These are phyloP conservation scores for Dactylellina parvicollis DNA, from an alignment of 2,329 filamentous ascomycete genomes.

Conservation along the genomic window DNA sequence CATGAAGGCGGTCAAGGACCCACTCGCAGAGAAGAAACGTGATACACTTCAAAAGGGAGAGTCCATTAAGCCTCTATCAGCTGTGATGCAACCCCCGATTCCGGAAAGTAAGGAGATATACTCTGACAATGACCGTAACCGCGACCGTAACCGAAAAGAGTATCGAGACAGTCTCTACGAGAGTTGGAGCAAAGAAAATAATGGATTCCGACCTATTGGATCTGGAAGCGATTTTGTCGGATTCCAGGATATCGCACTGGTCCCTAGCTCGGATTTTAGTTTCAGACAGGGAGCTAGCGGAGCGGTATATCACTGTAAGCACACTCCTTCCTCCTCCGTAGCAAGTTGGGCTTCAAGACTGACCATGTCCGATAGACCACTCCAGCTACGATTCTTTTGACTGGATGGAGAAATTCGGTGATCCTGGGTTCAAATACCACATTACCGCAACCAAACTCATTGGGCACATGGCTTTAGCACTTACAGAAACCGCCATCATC, in stretches of 20 bases:
- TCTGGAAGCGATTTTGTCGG: conserved; percentile 79
- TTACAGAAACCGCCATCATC: conserved; percentile 72
- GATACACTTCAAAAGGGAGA: conserved; percentile 38
- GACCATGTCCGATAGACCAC: conserved; percentile 66
- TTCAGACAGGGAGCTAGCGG: conserved; percentile 68
- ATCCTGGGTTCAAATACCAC: conserved; percentile 75
- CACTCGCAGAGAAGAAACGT: conserved; percentile 39
- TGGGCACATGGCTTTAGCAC: conserved; percentile 70
- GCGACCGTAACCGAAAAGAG: conserved; percentile 83
- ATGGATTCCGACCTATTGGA: conserved; percentile 72
- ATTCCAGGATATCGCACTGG: conserved; percentile 75
- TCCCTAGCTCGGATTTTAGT: conserved; percentile 75
- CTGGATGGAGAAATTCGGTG: conserved; percentile 81
- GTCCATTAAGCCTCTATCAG: conserved; percentile 14
- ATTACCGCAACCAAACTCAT: conserved; percentile 73
- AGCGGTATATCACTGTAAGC: conserved; percentile 71
- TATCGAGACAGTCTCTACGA: conserved; percentile 87
- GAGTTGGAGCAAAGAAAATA: conserved; percentile 29
- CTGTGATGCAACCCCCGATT: conserved; percentile 7
- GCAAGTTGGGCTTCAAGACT: not conserved
- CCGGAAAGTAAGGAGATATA: not conserved
- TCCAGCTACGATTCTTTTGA: conserved; percentile 91
- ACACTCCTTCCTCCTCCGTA: conserved; percentile 61
- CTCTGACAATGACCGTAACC: conserved; percentile 75
- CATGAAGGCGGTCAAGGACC: conserved; percentile 45